Base-by-base conservation (phyloP, 495 filamentous ascomycete species). In the Talaromyces nanjingensis region DNA sequence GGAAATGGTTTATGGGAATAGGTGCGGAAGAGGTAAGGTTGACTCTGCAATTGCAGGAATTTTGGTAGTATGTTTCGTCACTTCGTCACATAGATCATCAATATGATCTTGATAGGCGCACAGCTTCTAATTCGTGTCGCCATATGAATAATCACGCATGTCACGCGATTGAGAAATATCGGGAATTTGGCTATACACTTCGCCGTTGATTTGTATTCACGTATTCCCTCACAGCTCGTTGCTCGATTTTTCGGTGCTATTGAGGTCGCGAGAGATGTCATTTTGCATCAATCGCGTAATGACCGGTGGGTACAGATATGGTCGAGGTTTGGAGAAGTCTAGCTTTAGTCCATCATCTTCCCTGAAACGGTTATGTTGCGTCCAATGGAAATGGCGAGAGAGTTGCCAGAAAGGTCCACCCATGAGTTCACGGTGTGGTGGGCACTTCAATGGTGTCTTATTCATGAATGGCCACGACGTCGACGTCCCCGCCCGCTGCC, bases 401-500 rank as follows among this genome's bases (percentile, higher is more conserved):
- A 31, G 29, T 31, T 31, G 29, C 29, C 9, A 42, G 14, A 42
- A 16, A 16, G 14, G 12, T 16, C 4, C 37, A 42, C 37, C 14
- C 11, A 42, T 2, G 37, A 42, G 37, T 42, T 16, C 14, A 42
- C 37, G 29, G 29, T 16, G 14, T 42, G 12, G 34, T 39, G 14
- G 4, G 14, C 8, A 14, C 9, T 16, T 42, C 14, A 14, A 42
- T 16, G 37, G 14, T 16, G 24, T 37, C 8, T 37, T 12, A 29
- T 14, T 62, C 60, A 54, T 7, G 65, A 64, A 63, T 77, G 75
- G 24, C 72, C 69, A 29, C 92, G 83, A 71, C 92, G 86, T 67
- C 94, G 83, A 68, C 94, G 83, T 22, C 92, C 91, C 68, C 92
- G 83, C 67, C 84, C 89, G 39, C 91, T 91, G 47, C 93, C 94